Evolutionary conservation across 2,329 filamentous ascomycete species (phyloP).

Genomic region (Xylariaceae sp.): DNA sequence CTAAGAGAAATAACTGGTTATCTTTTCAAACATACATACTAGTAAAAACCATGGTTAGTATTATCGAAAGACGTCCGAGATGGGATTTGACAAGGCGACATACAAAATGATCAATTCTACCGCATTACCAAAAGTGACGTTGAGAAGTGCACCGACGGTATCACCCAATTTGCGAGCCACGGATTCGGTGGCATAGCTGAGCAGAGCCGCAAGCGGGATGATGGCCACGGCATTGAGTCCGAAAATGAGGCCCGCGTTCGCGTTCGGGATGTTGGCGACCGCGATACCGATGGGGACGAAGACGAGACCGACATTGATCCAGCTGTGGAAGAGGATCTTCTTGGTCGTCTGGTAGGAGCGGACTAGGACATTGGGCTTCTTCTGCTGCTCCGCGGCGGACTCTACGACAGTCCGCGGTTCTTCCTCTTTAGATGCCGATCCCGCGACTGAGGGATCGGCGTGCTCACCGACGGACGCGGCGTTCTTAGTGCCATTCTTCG

Average conservation of each 20-base stretch:
- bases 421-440: conserved; percentile 44
- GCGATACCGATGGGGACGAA: conserved; percentile 76
- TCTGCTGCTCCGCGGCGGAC: conserved; percentile 28
- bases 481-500: conserved; percentile 22
- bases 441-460: conserved; percentile 32
- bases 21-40: conserved; percentile 26
- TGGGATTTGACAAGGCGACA: conserved; percentile 22
- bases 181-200: conserved; percentile 69
- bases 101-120: conserved; percentile 75
- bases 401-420: conserved; percentile 54
- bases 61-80: background rate
- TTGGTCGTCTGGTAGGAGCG: conserved; percentile 47
- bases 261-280: conserved; percentile 48
- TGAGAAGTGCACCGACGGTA: conserved; percentile 66
- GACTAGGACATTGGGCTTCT: conserved; percentile 30
- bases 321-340: conserved; percentile 64
- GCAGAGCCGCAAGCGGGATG: conserved; percentile 65
- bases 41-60: conserved; percentile 18
- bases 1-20: background rate
- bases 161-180: conserved; percentile 69
- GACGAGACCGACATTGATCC: conserved; percentile 70
- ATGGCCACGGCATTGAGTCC: conserved; percentile 72
- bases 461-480: conserved; percentile 28
- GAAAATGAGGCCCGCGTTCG: conserved; percentile 60
- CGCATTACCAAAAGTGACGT: conserved; percentile 73